Evolutionary conservation across 257 asterid species (phyloP).

Genomic region (Salvia hispanica): DNA sequence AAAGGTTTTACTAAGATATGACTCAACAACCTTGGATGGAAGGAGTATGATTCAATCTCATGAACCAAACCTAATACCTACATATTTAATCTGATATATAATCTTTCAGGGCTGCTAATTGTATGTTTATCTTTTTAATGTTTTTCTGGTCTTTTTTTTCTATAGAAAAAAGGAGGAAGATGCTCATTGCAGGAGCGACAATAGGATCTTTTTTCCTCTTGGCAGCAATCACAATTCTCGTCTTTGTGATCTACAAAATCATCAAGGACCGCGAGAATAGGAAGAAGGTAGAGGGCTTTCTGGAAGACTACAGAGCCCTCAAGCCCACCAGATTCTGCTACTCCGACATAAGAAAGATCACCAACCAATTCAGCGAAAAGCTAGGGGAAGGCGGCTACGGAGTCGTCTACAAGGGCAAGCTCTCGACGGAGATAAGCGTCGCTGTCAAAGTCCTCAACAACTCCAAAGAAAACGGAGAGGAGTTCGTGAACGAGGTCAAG

Average conservation of each 20-base stretch:
- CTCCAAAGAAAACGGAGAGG: conserved; percentile 44
- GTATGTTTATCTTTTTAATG: too few species aligned
- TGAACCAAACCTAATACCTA: too few species aligned
- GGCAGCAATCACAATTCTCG: conserved; percentile 17
- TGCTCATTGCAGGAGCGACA: background rate
- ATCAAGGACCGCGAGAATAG: conserved; percentile 30
- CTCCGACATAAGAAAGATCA: conserved; percentile 47
- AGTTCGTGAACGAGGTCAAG: conserved; percentile 47
- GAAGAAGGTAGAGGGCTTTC: conserved; percentile 41
- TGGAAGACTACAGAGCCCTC: conserved; percentile 38
- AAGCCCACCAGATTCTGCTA: conserved; percentile 49
- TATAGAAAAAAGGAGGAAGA: background rate
- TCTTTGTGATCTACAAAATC: conserved; percentile 3
- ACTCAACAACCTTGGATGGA: rapidly evolving
- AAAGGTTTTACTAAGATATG: too few species aligned
- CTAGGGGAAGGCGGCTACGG: conserved; percentile 56
- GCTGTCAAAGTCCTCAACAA: conserved; percentile 48
- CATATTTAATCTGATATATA: too few species aligned
- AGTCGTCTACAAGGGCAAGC: conserved; percentile 41
- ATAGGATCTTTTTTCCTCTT: conserved; percentile 29
- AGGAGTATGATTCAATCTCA: too few species aligned
- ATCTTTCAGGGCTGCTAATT: too few species aligned
- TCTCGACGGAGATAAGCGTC: conserved; percentile 39
- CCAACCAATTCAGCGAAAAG: conserved; percentile 36
- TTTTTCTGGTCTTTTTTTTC: too few species aligned